Evolutionary conservation across 306 rosid genomes (phyloP), one percentile per base, ranked within the genome.

Genomic region (Quercus robur): DNA sequence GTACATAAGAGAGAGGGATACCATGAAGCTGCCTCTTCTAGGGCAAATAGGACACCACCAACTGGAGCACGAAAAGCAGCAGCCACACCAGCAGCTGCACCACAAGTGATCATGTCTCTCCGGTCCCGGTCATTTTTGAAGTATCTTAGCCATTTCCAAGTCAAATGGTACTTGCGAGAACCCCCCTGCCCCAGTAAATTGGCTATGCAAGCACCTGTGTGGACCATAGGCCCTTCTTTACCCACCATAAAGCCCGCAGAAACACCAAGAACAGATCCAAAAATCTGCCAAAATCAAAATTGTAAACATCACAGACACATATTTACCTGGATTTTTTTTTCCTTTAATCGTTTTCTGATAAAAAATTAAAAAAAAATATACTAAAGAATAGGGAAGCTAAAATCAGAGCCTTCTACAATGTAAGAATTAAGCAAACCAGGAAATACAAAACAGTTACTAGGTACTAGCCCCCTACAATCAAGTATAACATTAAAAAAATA

Each of bases 11-110:
- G 67, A 77, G 80, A 83, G 77, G 80, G 80, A 81, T 79, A 94
- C 98, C 98, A 94, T 75, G 98, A 89, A 94, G 98, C 98, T 41
- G 94, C 98, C 79, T 94, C 98, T 89, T 94, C 97, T 58, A 94
- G 93, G 67, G 97, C 94, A 82, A 94, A 94, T 73, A 94, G 98
- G 75, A 94, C 97, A 25, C 98, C 98, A 30, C 98, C 98, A 41
- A 94, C 97, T 31, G 98, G 97, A 56, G 97, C 95, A 71, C 98
- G 94, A 84, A 94, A 90, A 71, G 98, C 98, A 59, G 97, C 94
- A 26, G 98, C 98, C 63, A 94, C 98, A 59, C 98, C 98, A 73
- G 97, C 98, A 70, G 92, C 98, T 20, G 98, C 98, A 75, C 97
- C 98, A 81, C 95, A 91, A 75, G 98, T 92, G 78, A 94, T 94